Percentiles rank a stretch among this genome's conserved stretches.
Evolutionary conservation across 805 yeast species (phyloP).

Genomic region (Naumovozyma castellii): DNA sequence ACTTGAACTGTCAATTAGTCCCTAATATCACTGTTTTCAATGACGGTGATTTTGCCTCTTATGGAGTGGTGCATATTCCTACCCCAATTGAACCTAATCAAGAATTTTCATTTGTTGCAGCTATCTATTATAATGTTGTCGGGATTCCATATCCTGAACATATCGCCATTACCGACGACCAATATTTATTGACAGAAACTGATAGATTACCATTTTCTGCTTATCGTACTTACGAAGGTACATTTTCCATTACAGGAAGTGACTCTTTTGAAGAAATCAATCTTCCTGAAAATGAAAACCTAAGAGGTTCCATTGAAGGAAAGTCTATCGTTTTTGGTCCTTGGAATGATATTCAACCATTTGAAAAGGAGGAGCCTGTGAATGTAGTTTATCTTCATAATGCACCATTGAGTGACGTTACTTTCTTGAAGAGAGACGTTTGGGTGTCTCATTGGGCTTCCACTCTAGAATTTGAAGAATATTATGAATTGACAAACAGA

Average conservation of each 20-base stretch:
- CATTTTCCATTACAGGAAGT: conserved; percentile 31
- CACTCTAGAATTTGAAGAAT: conserved; percentile 69
- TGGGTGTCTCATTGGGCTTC: conserved; percentile 87
- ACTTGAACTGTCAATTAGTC: conserved; percentile 21
- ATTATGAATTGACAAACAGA: conserved; percentile 66
- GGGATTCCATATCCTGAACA: conserved; percentile 55
- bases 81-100: conserved; percentile 60
- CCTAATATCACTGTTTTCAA: conserved; percentile 18
- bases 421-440: conserved; percentile 55
- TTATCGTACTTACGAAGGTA: conserved; percentile 51
- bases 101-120: conserved; percentile 38
- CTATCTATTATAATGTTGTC: conserved; percentile 39
- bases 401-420: conserved; percentile 53
- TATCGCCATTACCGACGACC: conserved; percentile 51
- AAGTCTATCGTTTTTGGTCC: conserved; percentile 49
- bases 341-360: conserved; percentile 36
- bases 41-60: conserved; percentile 26
- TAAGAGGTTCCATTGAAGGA: conserved; percentile 27
- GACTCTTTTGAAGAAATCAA: conserved; percentile 13
- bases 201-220: conserved; percentile 50
- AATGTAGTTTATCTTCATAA: conserved; percentile 55
- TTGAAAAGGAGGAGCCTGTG: conserved; percentile 36
- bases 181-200: conserved; percentile 46
- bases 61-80: conserved; percentile 46
- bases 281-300: conserved; percentile 17